Evolutionary conservation across 176 grass and related monocot species (phyloP), one percentile per base, ranked within the genome.

Genomic region (Avena insularis): DNA sequence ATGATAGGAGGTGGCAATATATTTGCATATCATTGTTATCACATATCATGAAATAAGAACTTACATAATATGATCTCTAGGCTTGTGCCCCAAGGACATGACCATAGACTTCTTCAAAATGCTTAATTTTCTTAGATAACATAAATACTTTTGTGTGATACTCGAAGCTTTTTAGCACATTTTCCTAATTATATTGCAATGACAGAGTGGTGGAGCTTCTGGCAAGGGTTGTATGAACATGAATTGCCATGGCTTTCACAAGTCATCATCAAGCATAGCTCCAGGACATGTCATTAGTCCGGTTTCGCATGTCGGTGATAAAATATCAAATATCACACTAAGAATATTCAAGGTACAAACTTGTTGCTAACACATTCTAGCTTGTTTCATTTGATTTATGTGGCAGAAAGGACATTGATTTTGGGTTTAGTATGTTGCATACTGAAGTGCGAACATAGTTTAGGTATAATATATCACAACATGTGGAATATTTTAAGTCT

Each of bases 321-420:
- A 46, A 4, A 71, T 46, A 71, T 46, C 9, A 12, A 46, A 46
- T 71, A 46, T 71, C 38, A 71, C 69, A 43, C 38, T 71, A n/a
- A 71, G 69, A 71, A 71, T 71, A 71, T 71, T 71, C 19, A 71
- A 71, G 69, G 69, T 71, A 21, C 65, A 71, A n/a, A 45, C 9
- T 46, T 71, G 1, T 4, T 46, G 4, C 17, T 45, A 4, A 5
- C 3, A 20, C 8, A 11, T 71, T 8, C 17, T 71, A 43, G 33
- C 40, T 70, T 10, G 29, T 69, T 71, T 71, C 9, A 71, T 45
- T 70, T 66, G 16, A 9, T 10, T 35, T 43, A 36, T 43, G 15
- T 8, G 33, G 35, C 10, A 2, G 4, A 45, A 71, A 46, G 3
- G 4, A 63, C 21, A 27, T 27, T 27, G 3, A 27, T 9, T 27